A percentile compares a stretch with the other conserved stretches of the same genome.
These are phyloP conservation scores for Baeospora myosura DNA, from an alignment of 1,284 basidiomycete species.

Conservation along the genomic window DNA sequence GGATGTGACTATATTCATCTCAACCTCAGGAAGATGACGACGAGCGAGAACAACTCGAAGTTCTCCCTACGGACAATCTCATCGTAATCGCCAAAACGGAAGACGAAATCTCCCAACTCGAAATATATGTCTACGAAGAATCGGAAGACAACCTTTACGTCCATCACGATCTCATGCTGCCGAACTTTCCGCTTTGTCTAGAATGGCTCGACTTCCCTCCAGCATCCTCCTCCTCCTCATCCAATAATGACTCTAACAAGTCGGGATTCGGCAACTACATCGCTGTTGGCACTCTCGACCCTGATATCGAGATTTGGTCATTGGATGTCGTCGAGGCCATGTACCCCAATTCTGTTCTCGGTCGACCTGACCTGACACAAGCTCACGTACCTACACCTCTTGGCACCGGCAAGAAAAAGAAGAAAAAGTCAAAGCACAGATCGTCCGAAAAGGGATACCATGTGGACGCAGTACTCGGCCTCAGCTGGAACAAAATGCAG, in stretches of 20 bases:
- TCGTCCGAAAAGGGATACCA: slow-evolving; percentile 68
- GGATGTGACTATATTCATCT: slow-evolving; percentile 3
- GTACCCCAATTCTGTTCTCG: slow-evolving; percentile 90
- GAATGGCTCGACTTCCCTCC: slow-evolving; percentile 98
- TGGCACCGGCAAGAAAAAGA: slow-evolving; percentile 91
- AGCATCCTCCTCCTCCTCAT: slow-evolving; percentile 36
- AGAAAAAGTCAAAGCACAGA: slow-evolving; percentile 79
- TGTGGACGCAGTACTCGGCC: slow-evolving; percentile 86
- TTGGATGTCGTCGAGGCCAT: slow-evolving; percentile 91
- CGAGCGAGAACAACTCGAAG: slow-evolving; percentile 87
- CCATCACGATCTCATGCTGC: slow-evolving; percentile 97
- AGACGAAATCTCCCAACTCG: slow-evolving; percentile 93
- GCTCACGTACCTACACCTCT: slow-evolving; percentile 70
- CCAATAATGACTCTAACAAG: slow-evolving; percentile 26
- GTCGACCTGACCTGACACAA: slow-evolving; percentile 80
- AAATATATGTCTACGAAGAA: slow-evolving; percentile 93
- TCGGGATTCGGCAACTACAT: slow-evolving; percentile 79
- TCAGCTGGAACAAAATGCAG: slow-evolving; percentile 89
- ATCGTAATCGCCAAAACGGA: slow-evolving; percentile 93
- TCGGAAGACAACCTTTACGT: slow-evolving; percentile 89
- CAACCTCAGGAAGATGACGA: slow-evolving; percentile 61
- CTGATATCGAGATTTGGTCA: slow-evolving; percentile 98
- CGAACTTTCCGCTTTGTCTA: slow-evolving; percentile 94
- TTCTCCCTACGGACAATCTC: slow-evolving; percentile 88
- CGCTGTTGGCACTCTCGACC: slow-evolving; percentile 95